Base-by-base conservation (phyloP, 495 filamentous ascomycete genomes). In the Tuber aestivum region DNA sequence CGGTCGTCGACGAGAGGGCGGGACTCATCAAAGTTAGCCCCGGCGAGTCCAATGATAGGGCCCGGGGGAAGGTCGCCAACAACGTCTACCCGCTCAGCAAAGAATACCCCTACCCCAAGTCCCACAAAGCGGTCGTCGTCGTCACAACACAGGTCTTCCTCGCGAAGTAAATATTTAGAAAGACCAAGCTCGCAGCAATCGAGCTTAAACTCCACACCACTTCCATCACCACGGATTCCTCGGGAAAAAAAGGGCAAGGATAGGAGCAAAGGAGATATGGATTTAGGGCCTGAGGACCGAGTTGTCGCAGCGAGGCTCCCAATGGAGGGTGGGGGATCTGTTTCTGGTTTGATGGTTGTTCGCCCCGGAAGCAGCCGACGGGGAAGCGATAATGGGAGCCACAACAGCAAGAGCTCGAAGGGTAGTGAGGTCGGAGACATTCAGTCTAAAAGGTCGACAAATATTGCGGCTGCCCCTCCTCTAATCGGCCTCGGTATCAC, bases 391-490 rank as follows among this genome's bases (percentile, higher is more conserved):
- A 79, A 77, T 37, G 78, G 77, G 23, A 79, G 78, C 20, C 71
- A 73, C 41, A 79, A 71, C 70, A 79, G 78, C 45, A 79, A 79
- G 73, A 56, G 72, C 77, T 79, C 77, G 23, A 79, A 77, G 18
- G 70, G 72, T 40, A 78, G 76, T n/a, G 75, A 77, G 42, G 48
- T 38, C 20, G 18, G 41, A 35, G 74, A 77, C 37, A 72, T 56
- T 38, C 71, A 41, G 37, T 42, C 61, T n/a, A 77, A 75, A 27
- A 70, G 72, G 27, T 41, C 78, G 18, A 44, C 71, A 27, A 73
- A 71, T 32, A 41, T 79, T n/a, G 68, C 56, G 9, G 71, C 77
- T 65, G 77, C 71, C 6, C 38, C 78, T 32, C 27, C 56, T 65
- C 56, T 27, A 20, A 68, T 79, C n/a, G 78, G 78, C 16, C 76